Conservation (phyloP, 768 basidiomycete genomes). For the Sporobolomyces pararoseus region DNA sequence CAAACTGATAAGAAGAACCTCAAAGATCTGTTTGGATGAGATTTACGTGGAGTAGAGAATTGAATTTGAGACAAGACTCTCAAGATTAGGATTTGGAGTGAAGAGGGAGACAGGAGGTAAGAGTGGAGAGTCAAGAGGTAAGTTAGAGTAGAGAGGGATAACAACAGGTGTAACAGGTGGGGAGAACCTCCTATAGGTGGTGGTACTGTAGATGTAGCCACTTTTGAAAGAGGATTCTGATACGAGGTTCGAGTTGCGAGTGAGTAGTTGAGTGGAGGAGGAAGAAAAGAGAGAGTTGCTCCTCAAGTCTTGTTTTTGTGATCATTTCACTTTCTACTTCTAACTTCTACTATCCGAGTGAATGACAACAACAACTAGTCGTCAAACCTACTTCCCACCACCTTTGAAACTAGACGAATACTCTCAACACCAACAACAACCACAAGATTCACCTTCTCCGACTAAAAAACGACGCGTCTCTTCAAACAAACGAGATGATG, state of each 20-base stretch:
- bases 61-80: constrained; percentile 17
- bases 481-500: background rate
- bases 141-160: constrained; percentile 12
- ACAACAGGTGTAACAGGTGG: constrained; percentile 20
- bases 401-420: constrained; percentile 10
- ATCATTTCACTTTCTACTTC: too few relatives aligned
- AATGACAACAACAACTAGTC: too few relatives aligned
- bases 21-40: constrained; percentile 13
- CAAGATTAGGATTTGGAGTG: constrained; percentile 9
- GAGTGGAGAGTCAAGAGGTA: constrained; percentile 12
- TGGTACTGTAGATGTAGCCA: background rate
- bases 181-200: background rate
- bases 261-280: background rate
- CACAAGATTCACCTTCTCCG: constrained; percentile 24
- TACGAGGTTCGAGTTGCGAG: too few relatives aligned
- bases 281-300: too few relatives aligned
- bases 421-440: background rate
- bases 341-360: too few relatives aligned
- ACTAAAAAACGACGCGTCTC: constrained; percentile 30
- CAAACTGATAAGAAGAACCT: background rate
- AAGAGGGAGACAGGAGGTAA: constrained; percentile 19
- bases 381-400: constrained; percentile 10
- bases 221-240: too few relatives aligned
- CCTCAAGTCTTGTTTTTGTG: too few relatives aligned
- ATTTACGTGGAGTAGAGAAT: constrained; percentile 16